Base-by-base conservation (phyloP, 176 grass and related monocot species). In the Urochloa ruziziensis region DNA sequence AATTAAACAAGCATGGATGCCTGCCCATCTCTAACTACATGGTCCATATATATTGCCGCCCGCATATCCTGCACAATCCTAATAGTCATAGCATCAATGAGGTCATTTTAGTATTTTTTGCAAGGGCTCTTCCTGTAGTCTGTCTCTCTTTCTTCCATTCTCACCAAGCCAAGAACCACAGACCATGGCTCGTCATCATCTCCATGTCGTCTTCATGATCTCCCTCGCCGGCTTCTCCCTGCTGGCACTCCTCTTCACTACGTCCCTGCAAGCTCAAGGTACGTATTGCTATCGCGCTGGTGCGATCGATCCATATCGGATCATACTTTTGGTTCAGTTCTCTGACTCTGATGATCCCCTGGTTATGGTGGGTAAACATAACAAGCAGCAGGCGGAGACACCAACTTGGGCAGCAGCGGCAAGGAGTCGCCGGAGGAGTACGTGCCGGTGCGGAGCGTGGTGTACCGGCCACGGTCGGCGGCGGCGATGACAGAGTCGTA, bases 391-490 rank as follows among this genome's bases (percentile, higher is more conserved):
- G 63, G n/a, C n/a, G 62, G 54, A 47, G 30, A 23, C 23, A 14
- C 33, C 32, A 39, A 11, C 56, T 19, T 59, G 21, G 16, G 18
- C 48, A 2, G 14, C 40, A 16, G 23, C 34, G 13, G n/a, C 23
- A 27, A 13, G 14, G 6, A 35, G 48, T 11, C 24, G 27, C 16
- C 30, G 32, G 4, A 0, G 5, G 10, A 4, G 10, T 60, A 67
- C 73, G 66, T 86, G 17, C 88, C 88, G 30, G 79, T 73, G 67
- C 23, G 10, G n/a, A 23, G 36, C 7, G 30, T 86, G 79, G 66
- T 82, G 73, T 82, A 83, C 48, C 88, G 73, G 57, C 44, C 78
- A 35, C 82, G 67, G 58, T 35, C 67, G 36, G 52, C 56, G 44
- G 43, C 63, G 53, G 44, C 42, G 21, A 10, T 10, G 66, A 3